These are phyloP conservation scores for Durusdinium trenchii DNA, from an alignment of 73 alveolate species.

Conservation along the genomic window DNA sequence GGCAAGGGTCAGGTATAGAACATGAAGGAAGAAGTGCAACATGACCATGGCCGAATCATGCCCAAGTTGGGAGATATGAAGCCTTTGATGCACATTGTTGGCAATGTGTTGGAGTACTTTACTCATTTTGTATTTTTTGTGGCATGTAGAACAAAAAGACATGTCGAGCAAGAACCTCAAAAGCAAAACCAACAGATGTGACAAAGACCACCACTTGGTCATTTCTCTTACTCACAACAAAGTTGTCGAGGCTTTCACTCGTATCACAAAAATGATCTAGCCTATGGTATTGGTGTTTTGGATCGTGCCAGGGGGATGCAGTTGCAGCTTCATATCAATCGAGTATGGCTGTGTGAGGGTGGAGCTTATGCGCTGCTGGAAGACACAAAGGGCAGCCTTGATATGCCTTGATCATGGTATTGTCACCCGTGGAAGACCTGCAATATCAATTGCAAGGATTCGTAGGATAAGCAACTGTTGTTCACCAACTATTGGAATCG, in stretches of 20 bases:
- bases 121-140: background rate
- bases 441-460: too few relatives aligned
- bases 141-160: background rate
- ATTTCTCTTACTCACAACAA: background rate
- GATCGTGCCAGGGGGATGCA: conserved; percentile 61
- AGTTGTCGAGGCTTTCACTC: background rate
- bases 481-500: too few relatives aligned
- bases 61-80: background rate
- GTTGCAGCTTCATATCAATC: conserved; percentile 80
- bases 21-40: background rate
- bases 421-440: too few relatives aligned
- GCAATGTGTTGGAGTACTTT: too few relatives aligned
- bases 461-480: too few relatives aligned
- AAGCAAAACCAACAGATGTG: background rate
- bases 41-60: background rate
- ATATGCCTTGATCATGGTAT: background rate
- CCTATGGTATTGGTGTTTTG: background rate
- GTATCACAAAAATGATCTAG: background rate
- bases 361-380: background rate
- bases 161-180: background rate
- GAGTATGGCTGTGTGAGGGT: conserved; percentile 22
- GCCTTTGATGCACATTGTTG: too few relatives aligned
- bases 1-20: background rate
- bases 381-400: background rate
- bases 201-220: background rate